Evolutionary conservation across 2,329 filamentous ascomycete species (phyloP), one percentile per base, ranked within the genome.

Genomic region (Xylaria sp.): DNA sequence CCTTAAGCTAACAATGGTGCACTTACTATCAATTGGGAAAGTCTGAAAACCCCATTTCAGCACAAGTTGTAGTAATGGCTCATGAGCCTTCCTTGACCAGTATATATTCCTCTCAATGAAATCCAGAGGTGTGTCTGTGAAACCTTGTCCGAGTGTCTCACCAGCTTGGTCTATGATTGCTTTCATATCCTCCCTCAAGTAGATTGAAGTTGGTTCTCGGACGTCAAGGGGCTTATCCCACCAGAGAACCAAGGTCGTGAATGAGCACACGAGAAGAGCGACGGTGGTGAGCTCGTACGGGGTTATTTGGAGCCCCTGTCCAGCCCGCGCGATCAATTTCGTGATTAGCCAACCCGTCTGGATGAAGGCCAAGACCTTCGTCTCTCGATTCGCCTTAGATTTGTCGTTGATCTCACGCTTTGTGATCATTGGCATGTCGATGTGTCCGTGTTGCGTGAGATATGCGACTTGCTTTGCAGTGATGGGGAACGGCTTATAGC

Each of bases 191-290:
- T 21, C 25, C 37, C 50, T 62, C 4, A 54, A 37, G 27, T 48
- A 42, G 35, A 65, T 32, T 1, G 54, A 37, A 5, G 66, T 68
- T 25, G 66, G 61, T 2, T 25, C 47, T n/a, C 27, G 25, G 27
- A 69, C 63, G n/a, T 69, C 54, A 16, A 67, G 40, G 1, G 67
- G 67, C 21, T 69, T 69, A 23, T 63, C 12, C 58, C 64, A 65
- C 67, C 67, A 69, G 13, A 67, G 35, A n/a, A 51, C 37, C 12
- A 67, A 44, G 2, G 67, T 59, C 12, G 54, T 60, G 50, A 69
- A 54, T 8, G 55, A 66, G 35, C 63, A 69, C 21, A 59, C 57
- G 2, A 60, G 25, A 18, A 69, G 53, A 12, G 55, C 57, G 13
- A 63, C 47, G 8, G 59, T 66, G 5, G 59, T 35, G 16, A 69